Percentiles rank a stretch among this genome's conserved stretches.
Evolutionary conservation across 1,284 basidiomycete genomes (phyloP).

Genomic region (Fomitiporia mediterranea): DNA sequence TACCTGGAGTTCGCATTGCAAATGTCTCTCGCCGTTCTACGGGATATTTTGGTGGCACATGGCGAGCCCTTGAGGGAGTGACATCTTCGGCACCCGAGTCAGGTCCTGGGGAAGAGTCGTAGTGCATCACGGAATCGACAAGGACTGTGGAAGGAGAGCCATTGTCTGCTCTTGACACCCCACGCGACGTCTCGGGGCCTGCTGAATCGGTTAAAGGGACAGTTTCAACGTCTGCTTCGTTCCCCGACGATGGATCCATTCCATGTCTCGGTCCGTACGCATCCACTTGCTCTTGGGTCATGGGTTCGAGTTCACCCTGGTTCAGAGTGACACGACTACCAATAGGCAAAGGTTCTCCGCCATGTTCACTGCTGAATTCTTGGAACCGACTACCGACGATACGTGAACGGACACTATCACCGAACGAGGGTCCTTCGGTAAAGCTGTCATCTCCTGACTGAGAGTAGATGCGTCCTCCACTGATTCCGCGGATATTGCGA

Average conservation of each 20-base stretch:
- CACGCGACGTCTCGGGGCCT: slow-evolving; percentile 8
- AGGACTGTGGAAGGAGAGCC: slow-evolving; percentile 5
- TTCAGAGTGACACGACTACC: slow-evolving; percentile 58
- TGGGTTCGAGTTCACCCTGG: slow-evolving; percentile 40
- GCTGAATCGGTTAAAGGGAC: slow-evolving; percentile 25
- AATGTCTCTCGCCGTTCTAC: slow-evolving; percentile 57
- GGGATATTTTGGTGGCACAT: slow-evolving; percentile 26
- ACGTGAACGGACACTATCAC: slow-evolving; percentile 56
- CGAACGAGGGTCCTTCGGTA: slow-evolving; percentile 35
- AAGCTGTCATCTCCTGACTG: slow-evolving; percentile 31
- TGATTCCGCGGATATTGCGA: slow-evolving; percentile 54
- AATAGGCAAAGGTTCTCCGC: slow-evolving; percentile 50
- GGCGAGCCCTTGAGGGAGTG: neutral
- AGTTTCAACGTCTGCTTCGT: slow-evolving; percentile 29
- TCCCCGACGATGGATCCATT: slow-evolving; percentile 30
- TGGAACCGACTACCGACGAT: slow-evolving; percentile 66
- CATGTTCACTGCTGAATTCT: slow-evolving; percentile 61
- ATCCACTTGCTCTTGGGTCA: slow-evolving; percentile 43
- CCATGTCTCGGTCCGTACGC: slow-evolving; percentile 52
- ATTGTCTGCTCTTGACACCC: slow-evolving; percentile 3
- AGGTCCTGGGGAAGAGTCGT: neutral
- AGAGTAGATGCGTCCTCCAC: slow-evolving; percentile 48
- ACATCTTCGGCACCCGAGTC: slow-evolving; percentile 5
- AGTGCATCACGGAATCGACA: neutral
- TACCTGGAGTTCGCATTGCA: slow-evolving; percentile 40